Conservation (phyloP, 345 rosid genomes). For the Acer negundo region DNA sequence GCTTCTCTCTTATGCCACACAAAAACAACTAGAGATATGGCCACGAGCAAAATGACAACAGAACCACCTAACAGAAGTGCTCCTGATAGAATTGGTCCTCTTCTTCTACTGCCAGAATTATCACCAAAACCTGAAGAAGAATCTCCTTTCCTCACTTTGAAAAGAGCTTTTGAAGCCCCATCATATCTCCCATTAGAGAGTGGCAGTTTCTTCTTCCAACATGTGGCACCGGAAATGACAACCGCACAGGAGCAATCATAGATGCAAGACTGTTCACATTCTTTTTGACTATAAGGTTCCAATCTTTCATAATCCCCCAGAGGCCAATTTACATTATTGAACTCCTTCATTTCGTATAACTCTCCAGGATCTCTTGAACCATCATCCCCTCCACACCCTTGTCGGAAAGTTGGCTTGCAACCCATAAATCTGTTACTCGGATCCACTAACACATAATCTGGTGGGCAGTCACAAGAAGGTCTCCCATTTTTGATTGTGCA, state of each 20-base stretch:
- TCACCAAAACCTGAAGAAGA: not conserved
- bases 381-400: conserved; percentile 21
- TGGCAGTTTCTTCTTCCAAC: conserved; percentile 30
- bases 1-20: not conserved
- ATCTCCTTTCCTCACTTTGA: conserved; percentile 21
- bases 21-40: not conserved
- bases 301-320: conserved; percentile 17
- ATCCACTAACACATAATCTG: conserved; percentile 20
- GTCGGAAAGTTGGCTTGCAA: conserved; percentile 14
- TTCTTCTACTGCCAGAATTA: not conserved
- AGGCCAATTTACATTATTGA: not conserved
- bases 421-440: conserved; percentile 9
- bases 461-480: conserved; percentile 27
- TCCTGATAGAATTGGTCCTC: not conserved
- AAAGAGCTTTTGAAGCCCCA: conserved; percentile 3
- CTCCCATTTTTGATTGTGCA: conserved; percentile 17
- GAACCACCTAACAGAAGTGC: conserved; percentile 24
- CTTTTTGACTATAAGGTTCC: conserved; percentile 9
- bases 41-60: conserved; percentile 8
- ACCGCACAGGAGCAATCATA: conserved; percentile 24
- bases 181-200: conserved; percentile 14
- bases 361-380: conserved; percentile 18
- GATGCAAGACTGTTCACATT: conserved; percentile 27
- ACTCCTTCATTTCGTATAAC: conserved; percentile 10
- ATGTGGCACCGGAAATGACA: not conserved